Conservation (phyloP, 2,329 filamentous ascomycete species). For the Aspergillus glaucus region DNA sequence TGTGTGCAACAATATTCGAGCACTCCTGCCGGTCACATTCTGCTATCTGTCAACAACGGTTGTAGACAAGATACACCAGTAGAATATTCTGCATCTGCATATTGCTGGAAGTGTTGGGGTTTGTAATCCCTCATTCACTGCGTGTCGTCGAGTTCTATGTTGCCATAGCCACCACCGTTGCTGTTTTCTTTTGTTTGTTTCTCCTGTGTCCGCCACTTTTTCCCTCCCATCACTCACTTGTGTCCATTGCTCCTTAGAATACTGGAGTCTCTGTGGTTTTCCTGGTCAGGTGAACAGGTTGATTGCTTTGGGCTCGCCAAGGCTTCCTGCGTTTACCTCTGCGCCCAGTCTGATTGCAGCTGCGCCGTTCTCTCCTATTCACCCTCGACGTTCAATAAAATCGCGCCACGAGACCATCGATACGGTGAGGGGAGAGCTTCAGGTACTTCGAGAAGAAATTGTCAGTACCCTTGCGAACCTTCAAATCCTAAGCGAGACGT, state of each 20-base stretch:
- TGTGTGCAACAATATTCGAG: conserved; percentile 4
- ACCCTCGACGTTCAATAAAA: not conserved
- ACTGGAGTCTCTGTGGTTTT: conserved; percentile 4
- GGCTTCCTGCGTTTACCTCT: not conserved
- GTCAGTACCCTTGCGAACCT: conserved; percentile 1
- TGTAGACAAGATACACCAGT: conserved; percentile 1
- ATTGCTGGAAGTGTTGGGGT: conserved; percentile 12
- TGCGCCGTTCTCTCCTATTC: not conserved
- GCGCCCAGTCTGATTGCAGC: not conserved
- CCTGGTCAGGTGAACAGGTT: not conserved
- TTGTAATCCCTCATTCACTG: conserved; percentile 2
- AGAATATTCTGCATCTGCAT: conserved; percentile 2
- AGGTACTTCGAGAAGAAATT: conserved; percentile 4
- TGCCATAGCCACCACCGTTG: not conserved
- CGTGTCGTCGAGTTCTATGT: not conserved
- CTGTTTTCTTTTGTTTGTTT: conserved; percentile 2
- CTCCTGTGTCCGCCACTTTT: conserved; percentile 1
- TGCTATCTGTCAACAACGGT: not conserved
- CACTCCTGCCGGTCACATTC: not conserved
- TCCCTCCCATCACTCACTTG: conserved; percentile 5
- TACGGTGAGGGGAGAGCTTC: conserved; percentile 5
- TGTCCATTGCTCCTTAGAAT: conserved; percentile 7
- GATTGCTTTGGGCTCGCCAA: conserved; percentile 1
- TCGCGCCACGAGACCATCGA: conserved; percentile 2
- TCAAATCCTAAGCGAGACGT: not conserved